Evolutionary conservation across 441 rosid species (phyloP).

Genomic region (Lepidium campestre): DNA sequence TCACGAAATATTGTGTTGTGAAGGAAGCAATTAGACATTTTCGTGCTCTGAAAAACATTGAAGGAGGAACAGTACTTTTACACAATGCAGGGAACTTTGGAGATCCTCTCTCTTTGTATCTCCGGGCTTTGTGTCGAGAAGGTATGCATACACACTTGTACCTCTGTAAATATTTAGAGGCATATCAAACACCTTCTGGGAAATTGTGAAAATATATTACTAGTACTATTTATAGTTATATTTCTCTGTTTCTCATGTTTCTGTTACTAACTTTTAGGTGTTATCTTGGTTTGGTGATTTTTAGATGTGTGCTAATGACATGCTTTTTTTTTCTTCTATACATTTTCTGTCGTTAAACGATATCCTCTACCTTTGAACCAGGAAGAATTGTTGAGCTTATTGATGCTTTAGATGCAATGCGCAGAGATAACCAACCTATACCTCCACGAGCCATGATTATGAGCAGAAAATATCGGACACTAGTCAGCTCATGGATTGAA

Average conservation of each 20-base stretch:
- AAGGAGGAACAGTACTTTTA: slow-evolving; percentile 72
- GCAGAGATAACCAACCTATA: slow-evolving; percentile 71
- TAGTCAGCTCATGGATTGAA: slow-evolving; percentile 98
- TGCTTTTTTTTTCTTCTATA: neutral
- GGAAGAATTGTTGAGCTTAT: slow-evolving; percentile 86
- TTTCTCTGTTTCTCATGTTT: neutral
- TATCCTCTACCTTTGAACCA: slow-evolving; percentile 36
- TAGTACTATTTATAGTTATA: neutral
- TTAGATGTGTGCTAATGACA: neutral
- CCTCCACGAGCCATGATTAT: slow-evolving; percentile 93
- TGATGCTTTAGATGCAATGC: slow-evolving; percentile 90
- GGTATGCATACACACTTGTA: slow-evolving; percentile 39
- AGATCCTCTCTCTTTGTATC: slow-evolving; percentile 94
- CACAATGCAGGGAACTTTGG: slow-evolving; percentile 76
- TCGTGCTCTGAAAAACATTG: slow-evolving; percentile 73
- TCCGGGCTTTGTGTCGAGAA: slow-evolving; percentile 93
- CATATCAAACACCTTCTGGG: neutral
- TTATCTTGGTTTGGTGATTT: neutral
- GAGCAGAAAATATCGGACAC: slow-evolving; percentile 87
- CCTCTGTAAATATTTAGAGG: neutral
- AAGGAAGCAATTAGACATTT: slow-evolving; percentile 95
- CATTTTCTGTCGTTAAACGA: neutral
- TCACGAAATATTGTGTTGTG: slow-evolving; percentile 80
- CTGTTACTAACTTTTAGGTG: neutral
- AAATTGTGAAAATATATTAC: neutral